Percentiles rank a stretch among this genome's conserved stretches.
Conservation (phyloP, 176 grass and related monocot genomes). For the Hordeum marinum region DNA sequence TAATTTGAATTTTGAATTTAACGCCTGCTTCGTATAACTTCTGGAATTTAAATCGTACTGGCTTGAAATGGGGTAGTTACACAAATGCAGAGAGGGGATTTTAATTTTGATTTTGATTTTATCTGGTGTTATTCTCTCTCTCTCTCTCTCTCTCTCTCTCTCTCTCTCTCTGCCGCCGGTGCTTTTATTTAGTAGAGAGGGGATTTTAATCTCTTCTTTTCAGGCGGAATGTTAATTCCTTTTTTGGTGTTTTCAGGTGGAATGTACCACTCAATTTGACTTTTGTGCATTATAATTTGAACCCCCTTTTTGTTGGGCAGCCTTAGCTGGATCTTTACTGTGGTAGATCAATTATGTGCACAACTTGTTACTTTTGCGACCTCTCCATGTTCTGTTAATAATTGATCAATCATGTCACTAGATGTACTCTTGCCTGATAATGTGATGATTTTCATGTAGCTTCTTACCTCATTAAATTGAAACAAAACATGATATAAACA, state of each 20-base stretch:
- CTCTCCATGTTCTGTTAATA: constrained; percentile 9
- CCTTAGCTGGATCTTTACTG: neutral
- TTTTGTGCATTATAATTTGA: too few species aligned
- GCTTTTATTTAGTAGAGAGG: too few species aligned
- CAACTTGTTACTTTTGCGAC: neutral
- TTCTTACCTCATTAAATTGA: constrained; percentile 15
- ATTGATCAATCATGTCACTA: constrained; percentile 11
- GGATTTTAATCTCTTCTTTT: neutral
- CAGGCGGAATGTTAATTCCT: neutral
- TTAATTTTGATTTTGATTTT: neutral
- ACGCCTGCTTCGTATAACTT: neutral
- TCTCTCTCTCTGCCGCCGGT: too few species aligned
- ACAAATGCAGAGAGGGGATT: neutral
- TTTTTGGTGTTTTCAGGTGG: too few species aligned
- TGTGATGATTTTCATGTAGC: constrained; percentile 15
- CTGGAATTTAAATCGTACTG: neutral
- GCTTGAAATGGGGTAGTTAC: neutral
- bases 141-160: too few species aligned
- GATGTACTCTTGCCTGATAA: too few species aligned
- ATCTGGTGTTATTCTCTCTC: too few species aligned
- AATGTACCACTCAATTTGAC: too few species aligned
- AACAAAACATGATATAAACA: neutral
- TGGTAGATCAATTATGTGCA: neutral
- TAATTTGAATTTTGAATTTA: neutral
- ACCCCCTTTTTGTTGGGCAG: neutral